A percentile compares a stretch with the other conserved stretches of the same genome.
phyloP scores from a whole-genome alignment of 2,329 filamentous ascomycete genomes.

The Tolypocladium guangdongense region DNA sequence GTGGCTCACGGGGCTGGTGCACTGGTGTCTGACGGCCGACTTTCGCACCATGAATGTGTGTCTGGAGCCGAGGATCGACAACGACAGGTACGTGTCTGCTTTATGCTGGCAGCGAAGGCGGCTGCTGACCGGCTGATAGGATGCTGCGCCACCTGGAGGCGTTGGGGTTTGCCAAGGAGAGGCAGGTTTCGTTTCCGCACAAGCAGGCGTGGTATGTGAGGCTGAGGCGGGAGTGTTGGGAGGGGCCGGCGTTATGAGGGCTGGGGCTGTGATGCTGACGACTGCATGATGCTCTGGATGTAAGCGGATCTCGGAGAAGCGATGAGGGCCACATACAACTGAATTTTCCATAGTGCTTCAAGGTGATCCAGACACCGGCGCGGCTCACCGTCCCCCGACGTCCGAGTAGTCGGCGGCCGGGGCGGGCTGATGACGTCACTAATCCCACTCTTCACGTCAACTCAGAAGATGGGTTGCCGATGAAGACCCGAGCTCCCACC shows the following conservation, averaged over 20 bases:
- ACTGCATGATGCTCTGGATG: neutral
- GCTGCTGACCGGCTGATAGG: neutral
- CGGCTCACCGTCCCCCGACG: too few relatives aligned
- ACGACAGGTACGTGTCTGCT: slow-evolving; percentile 53
- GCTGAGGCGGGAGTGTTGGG: slow-evolving; percentile 69
- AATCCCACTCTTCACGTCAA: too few relatives aligned
- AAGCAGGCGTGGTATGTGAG: slow-evolving; percentile 86
- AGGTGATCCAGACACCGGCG: too few relatives aligned
- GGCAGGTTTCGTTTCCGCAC: slow-evolving; percentile 77
- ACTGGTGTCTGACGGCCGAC: slow-evolving; percentile 72
- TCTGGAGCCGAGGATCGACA: slow-evolving; percentile 86
- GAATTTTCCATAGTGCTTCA: too few relatives aligned
- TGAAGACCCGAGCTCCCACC: too few relatives aligned
- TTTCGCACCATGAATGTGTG: slow-evolving; percentile 72
- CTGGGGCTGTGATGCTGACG: neutral
- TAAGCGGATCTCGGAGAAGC: neutral
- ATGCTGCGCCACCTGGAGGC: slow-evolving; percentile 52
- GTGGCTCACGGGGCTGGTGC: slow-evolving; percentile 81
- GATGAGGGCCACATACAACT: too few relatives aligned
- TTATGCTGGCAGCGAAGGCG: neutral
- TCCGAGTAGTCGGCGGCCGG: too few relatives aligned
- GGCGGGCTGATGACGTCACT: too few relatives aligned
- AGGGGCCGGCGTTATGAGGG: slow-evolving; percentile 48
- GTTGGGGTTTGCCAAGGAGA: slow-evolving; percentile 75
- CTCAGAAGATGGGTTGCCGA: too few relatives aligned